Percentiles rank a stretch among this genome's conserved stretches.
Evolutionary conservation across 371 early-diverging fungal genomes (phyloP).

Genomic region (Apophysomyces sp.): DNA sequence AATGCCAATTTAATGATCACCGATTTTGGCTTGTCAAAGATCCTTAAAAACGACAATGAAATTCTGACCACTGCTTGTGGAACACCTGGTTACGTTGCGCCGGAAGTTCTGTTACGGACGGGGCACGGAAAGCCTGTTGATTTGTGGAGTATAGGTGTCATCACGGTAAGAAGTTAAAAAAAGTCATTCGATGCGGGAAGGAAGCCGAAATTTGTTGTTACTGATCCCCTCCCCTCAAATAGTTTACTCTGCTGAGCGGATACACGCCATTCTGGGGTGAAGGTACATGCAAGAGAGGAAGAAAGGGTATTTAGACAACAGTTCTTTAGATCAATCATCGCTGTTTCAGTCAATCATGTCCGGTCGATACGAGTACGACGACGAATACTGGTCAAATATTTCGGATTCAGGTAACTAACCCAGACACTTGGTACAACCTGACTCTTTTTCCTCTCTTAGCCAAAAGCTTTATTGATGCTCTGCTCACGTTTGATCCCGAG

Average conservation of each 20-base stretch:
- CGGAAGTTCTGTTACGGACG: slow-evolving; percentile 77
- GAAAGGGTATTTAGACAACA: slow-evolving; percentile 5
- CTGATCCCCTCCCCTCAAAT: background rate
- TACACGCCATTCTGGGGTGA: slow-evolving; percentile 85
- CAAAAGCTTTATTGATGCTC: slow-evolving; percentile 72
- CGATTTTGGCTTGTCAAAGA: slow-evolving; percentile 84
- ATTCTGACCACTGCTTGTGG: slow-evolving; percentile 81
- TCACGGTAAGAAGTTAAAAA: slow-evolving; percentile 47
- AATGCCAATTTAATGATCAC: slow-evolving; percentile 65
- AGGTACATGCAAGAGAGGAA: slow-evolving; percentile 13
- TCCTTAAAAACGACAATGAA: slow-evolving; percentile 64
- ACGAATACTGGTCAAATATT: slow-evolving; percentile 75
- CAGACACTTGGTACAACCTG: no score
- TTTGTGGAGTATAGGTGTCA: slow-evolving; percentile 92
- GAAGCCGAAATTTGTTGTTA: background rate
- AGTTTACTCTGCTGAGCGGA: slow-evolving; percentile 82
- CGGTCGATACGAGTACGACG: slow-evolving; percentile 69
- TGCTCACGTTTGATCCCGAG: slow-evolving; percentile 70
- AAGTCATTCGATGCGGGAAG: background rate
- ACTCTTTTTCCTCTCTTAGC: no score
- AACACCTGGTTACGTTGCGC: slow-evolving; percentile 88
- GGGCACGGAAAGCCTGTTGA: slow-evolving; percentile 75
- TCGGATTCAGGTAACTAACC: slow-evolving; percentile 55
- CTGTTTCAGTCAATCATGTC: slow-evolving; percentile 62
- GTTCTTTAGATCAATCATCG: slow-evolving; percentile 45